Percentiles rank a stretch among this genome's conserved stretches.
Evolutionary conservation across 108 stramenopile genomes (phyloP).

Genomic region (Stephanodiscus triporus): DNA sequence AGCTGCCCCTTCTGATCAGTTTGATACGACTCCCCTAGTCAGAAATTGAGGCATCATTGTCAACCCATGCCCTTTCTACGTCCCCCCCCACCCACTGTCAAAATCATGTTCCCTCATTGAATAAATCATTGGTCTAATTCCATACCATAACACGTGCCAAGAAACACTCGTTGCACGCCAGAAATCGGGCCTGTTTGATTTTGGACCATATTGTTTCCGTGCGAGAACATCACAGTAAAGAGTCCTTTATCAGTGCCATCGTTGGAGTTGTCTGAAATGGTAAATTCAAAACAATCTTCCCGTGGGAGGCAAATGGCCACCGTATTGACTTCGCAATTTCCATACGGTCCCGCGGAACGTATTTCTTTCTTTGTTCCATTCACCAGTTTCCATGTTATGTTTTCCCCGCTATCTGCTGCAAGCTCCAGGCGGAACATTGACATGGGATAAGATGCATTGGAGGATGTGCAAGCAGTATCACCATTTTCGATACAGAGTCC

Average conservation of each 20-base stretch:
- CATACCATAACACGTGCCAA: slow-evolving; percentile 34
- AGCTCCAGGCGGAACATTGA: slow-evolving; percentile 40
- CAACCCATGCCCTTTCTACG: too few species aligned
- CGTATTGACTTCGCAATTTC: slow-evolving; percentile 36
- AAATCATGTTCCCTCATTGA: not conserved
- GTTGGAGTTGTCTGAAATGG: slow-evolving; percentile 6
- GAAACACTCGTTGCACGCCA: slow-evolving; percentile 24
- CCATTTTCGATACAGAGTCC: slow-evolving; percentile 23
- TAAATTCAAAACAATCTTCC: slow-evolving; percentile 37
- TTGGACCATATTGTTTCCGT: slow-evolving; percentile 24
- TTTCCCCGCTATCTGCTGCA: slow-evolving; percentile 12
- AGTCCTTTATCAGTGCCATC: slow-evolving; percentile 6
- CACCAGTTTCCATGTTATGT: slow-evolving; percentile 31
- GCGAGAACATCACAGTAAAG: slow-evolving; percentile 37
- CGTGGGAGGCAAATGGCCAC: slow-evolving; percentile 35
- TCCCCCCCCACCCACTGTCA: too few species aligned
- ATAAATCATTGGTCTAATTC: slow-evolving; percentile 2
- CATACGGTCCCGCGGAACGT: slow-evolving; percentile 37
- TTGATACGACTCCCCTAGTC: too few species aligned
- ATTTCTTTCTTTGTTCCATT: slow-evolving; percentile 20
- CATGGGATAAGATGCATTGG: slow-evolving; percentile 6
- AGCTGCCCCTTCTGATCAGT: too few species aligned
- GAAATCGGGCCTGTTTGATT: slow-evolving; percentile 28
- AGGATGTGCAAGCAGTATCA: slow-evolving; percentile 18
- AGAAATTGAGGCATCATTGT: too few species aligned